Percentiles rank a stretch among this genome's conserved stretches.
These are phyloP conservation scores for Podaxis pistillaris DNA, from an alignment of 768 basidiomycete genomes.

Conservation along the genomic window DNA sequence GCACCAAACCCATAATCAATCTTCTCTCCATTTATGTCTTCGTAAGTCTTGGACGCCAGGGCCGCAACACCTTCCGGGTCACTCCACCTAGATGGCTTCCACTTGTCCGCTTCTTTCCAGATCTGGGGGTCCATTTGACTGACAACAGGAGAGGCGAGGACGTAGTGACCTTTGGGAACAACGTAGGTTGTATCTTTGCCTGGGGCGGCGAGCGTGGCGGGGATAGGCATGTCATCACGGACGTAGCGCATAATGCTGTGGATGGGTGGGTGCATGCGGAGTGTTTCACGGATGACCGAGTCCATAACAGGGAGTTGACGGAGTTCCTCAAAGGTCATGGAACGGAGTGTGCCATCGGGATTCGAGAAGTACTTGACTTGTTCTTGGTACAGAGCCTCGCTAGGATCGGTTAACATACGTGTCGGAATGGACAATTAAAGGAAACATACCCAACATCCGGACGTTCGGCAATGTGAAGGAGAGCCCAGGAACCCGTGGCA, in stretches of 20 bases:
- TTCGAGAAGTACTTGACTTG: constrained; percentile 80
- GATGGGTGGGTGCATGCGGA: constrained; percentile 92
- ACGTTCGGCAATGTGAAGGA: constrained; percentile 82
- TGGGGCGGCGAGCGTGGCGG: constrained; percentile 75
- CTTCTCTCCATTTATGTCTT: constrained; percentile 79
- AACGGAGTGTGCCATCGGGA: constrained; percentile 76
- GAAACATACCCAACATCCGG: constrained; percentile 68
- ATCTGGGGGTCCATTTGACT: constrained; percentile 82
- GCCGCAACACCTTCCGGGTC: constrained; percentile 83
- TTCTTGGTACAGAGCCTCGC: constrained; percentile 84
- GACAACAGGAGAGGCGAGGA: constrained; percentile 86
- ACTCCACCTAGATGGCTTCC: constrained; percentile 85
- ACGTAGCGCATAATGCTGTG: constrained; percentile 96
- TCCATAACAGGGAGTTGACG: constrained; percentile 82
- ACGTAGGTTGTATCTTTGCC: constrained; percentile 74
- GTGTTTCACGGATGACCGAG: constrained; percentile 89
- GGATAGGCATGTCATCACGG: constrained; percentile 80
- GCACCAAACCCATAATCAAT: constrained; percentile 96
- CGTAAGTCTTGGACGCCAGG: constrained; percentile 72
- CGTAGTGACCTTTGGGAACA: constrained; percentile 86
- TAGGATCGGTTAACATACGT: constrained; percentile 25
- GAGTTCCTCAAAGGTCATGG: constrained; percentile 84
- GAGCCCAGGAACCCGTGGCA: constrained; percentile 85
- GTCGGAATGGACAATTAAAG: not conserved
- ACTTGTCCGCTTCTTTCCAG: constrained; percentile 71